phyloP scores from a whole-genome alignment of 768 basidiomycete species.

The Podaxis sp. region DNA sequence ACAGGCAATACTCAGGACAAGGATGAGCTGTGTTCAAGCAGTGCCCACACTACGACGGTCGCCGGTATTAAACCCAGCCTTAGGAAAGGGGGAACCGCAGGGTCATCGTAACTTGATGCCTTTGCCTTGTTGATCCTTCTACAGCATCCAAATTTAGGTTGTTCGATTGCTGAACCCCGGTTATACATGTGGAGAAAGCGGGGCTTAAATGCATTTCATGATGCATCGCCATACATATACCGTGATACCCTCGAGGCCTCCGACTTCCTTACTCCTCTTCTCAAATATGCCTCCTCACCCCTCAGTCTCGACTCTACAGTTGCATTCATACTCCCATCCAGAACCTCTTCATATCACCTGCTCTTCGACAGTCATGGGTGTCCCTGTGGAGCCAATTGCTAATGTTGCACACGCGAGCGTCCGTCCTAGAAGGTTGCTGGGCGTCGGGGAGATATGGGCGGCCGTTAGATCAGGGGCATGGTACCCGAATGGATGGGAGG shows the following conservation, averaged over 20 bases:
- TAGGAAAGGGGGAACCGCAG: neutral
- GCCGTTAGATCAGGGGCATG: conserved; percentile 11
- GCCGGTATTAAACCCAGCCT: neutral
- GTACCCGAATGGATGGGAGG: neutral
- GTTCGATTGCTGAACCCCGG: neutral
- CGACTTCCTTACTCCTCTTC: neutral
- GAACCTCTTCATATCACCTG: neutral
- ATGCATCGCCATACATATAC: neutral
- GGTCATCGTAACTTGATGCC: neutral
- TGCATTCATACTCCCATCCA: neutral
- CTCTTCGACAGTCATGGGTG: neutral
- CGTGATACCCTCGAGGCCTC: neutral
- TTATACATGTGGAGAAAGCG: neutral
- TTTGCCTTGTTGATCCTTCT: neutral
- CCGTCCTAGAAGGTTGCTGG: neutral
- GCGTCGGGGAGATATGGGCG: neutral
- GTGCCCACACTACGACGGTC: neutral
- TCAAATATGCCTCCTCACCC: neutral
- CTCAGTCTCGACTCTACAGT: neutral
- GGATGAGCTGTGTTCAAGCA: neutral
- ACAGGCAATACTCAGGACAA: neutral
- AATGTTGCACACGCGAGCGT: neutral
- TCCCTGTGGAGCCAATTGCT: neutral
- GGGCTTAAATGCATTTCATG: neutral
- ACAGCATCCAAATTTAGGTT: neutral